Percentiles rank a stretch among this genome's conserved stretches.
Conservation (phyloP, 164 flowering plant species). For the Euptelea pleiosperma region DNA sequence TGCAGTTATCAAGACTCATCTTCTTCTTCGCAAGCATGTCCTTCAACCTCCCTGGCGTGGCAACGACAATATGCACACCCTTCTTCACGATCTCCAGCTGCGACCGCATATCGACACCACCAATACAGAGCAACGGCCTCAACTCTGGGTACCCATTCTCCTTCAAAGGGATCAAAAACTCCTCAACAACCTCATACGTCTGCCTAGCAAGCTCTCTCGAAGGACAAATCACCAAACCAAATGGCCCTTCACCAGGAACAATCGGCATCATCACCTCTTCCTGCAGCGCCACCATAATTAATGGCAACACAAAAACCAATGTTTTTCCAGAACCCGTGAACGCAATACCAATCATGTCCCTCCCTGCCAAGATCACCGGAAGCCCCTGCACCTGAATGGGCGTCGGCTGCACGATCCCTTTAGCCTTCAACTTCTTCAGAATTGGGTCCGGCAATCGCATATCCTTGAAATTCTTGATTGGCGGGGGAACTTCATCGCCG, state of each 20-base stretch:
- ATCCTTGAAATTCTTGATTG: slow-evolving; percentile 82
- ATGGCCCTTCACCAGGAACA: slow-evolving; percentile 88
- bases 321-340: slow-evolving; percentile 97
- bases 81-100: slow-evolving; percentile 86
- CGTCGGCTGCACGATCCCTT: slow-evolving; percentile 87
- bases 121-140: slow-evolving; percentile 88
- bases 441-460: slow-evolving; percentile 88
- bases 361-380: slow-evolving; percentile 83
- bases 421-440: slow-evolving; percentile 60
- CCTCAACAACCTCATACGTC: slow-evolving; percentile 83
- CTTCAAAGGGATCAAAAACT: slow-evolving; percentile 61
- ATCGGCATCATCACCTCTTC: slow-evolving; percentile 94
- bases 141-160: slow-evolving; percentile 74
- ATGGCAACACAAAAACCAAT: slow-evolving; percentile 77
- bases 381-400: slow-evolving; percentile 97
- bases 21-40: slow-evolving; percentile 93
- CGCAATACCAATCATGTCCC: slow-evolving; percentile 98
- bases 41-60: slow-evolving; percentile 96
- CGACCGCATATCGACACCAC: slow-evolving; percentile 90
- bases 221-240: slow-evolving; percentile 85
- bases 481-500: slow-evolving; percentile 88
- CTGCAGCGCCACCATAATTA: slow-evolving; percentile 87
- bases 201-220: slow-evolving; percentile 92
- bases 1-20: slow-evolving; percentile 85
- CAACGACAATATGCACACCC: slow-evolving; percentile 96